These are phyloP conservation scores for Fusarium pininemorale DNA, from an alignment of 2,329 filamentous ascomycete species.

Conservation along the genomic window DNA sequence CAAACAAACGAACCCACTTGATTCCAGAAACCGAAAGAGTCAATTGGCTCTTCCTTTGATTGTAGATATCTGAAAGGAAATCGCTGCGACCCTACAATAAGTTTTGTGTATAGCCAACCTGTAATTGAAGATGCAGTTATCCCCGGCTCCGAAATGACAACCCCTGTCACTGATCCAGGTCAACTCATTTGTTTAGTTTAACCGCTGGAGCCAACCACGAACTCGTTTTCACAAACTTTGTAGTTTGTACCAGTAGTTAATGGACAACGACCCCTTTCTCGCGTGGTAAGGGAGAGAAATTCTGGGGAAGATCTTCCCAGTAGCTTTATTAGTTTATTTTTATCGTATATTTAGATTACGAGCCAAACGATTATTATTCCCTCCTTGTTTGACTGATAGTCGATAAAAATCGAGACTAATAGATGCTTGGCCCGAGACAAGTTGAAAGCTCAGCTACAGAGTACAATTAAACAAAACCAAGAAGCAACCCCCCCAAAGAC, in stretches of 20 bases:
- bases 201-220: slow-evolving; percentile 2
- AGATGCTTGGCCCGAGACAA: not conserved
- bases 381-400: not conserved
- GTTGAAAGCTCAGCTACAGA: not conserved
- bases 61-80: not conserved
- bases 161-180: slow-evolving; percentile 16
- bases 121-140: slow-evolving; percentile 15
- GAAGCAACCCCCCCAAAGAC: not conserved
- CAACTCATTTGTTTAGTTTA: slow-evolving; percentile 17
- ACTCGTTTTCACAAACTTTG: not conserved
- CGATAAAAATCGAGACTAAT: not conserved
- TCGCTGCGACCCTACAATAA: not conserved
- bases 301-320: slow-evolving; percentile 24
- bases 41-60: slow-evolving; percentile 1
- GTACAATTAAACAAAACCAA: not conserved
- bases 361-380: not conserved
- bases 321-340: not conserved
- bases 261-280: slow-evolving; percentile 8
- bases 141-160: slow-evolving; percentile 12
- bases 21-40: not conserved
- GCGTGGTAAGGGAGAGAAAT: not conserved
- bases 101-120: slow-evolving; percentile 14
- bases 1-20: slow-evolving; percentile 4
- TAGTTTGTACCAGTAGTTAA: slow-evolving; percentile 1
- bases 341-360: not conserved